Conservation (phyloP, 2,329 filamentous ascomycete genomes). For the Cordyceps fumosorosea region DNA sequence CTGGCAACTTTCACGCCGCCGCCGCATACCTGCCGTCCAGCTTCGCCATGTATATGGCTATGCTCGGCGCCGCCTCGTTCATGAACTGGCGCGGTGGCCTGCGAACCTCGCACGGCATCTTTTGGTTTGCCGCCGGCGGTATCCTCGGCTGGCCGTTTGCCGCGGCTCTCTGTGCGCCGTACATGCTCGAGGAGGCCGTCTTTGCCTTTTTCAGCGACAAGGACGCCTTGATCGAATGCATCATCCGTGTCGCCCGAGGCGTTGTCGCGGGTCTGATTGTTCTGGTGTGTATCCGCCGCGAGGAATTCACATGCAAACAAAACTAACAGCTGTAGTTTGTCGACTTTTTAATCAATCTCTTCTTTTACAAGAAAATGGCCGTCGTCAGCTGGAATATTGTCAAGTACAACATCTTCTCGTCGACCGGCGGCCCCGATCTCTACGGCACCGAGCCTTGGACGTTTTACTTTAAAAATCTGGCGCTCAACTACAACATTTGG, state of each 20-base stretch:
- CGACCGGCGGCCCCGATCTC: conserved; percentile 75
- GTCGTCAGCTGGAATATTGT: conserved; percentile 89
- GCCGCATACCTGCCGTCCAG: conserved; percentile 84
- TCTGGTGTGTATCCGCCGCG: conserved; percentile 47
- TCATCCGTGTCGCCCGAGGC: conserved; percentile 61
- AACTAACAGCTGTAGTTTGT: conserved; percentile 42
- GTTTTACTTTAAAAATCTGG: conserved; percentile 87
- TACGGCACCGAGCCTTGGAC: conserved; percentile 97
- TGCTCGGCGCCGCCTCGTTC: conserved; percentile 80
- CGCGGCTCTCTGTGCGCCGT: conserved; percentile 72
- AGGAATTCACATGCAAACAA: background rate
- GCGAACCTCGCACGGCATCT: conserved; percentile 75
- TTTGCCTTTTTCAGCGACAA: conserved; percentile 47
- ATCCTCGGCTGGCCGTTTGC: conserved; percentile 94
- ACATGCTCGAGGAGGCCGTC: conserved; percentile 69
- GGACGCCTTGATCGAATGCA: conserved; percentile 52
- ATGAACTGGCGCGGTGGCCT: conserved; percentile 81
- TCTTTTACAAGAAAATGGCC: conserved; percentile 75
- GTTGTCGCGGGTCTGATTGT: conserved; percentile 58
- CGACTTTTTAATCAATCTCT: conserved; percentile 67
- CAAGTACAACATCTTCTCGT: conserved; percentile 88
- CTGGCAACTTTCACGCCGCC: conserved; percentile 90
- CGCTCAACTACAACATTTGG: conserved; percentile 95
- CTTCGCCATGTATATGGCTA: conserved; percentile 92
- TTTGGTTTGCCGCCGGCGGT: conserved; percentile 82